These are phyloP conservation scores for Solanum verrucosum DNA, from an alignment of 257 asterid genomes.

Conservation along the genomic window DNA sequence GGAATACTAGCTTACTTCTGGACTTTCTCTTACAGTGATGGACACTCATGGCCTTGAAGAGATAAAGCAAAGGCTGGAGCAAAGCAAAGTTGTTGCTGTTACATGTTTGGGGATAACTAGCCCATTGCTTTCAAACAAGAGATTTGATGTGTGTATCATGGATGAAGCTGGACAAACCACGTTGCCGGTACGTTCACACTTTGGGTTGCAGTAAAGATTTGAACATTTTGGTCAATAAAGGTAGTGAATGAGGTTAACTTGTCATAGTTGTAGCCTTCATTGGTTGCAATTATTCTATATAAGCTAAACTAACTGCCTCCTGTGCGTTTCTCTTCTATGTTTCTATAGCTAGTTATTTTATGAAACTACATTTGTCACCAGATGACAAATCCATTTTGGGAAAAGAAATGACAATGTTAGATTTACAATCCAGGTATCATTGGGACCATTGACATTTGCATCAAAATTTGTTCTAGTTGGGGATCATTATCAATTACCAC, in stretches of 20 bases:
- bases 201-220: not conserved
- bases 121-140: conserved; percentile 77
- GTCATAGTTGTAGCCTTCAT: not conserved
- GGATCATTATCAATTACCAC: conserved; percentile 97
- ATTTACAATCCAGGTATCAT: conserved; percentile 51
- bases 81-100: conserved; percentile 69
- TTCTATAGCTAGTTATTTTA: not conserved
- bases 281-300: not conserved
- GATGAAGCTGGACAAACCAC: conserved; percentile 99
- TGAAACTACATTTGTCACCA: not conserved
- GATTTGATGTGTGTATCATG: conserved; percentile 94
- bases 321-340: not conserved
- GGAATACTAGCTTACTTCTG: conserved; percentile 5
- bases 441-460: conserved; percentile 86
- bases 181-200: conserved; percentile 50
- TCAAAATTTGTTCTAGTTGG: conserved; percentile 96
- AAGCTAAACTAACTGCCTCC: not conserved
- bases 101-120: conserved; percentile 93
- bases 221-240: not conserved
- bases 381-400: not conserved
- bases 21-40: conserved; percentile 36
- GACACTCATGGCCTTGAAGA: conserved; percentile 47
- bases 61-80: conserved; percentile 58
- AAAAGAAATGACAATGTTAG: not conserved
- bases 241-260: not conserved